A percentile compares a stretch with the other conserved stretches of the same genome.
phyloP scores from a whole-genome alignment of 345 rosid genomes.

The Passiflora organensis region DNA sequence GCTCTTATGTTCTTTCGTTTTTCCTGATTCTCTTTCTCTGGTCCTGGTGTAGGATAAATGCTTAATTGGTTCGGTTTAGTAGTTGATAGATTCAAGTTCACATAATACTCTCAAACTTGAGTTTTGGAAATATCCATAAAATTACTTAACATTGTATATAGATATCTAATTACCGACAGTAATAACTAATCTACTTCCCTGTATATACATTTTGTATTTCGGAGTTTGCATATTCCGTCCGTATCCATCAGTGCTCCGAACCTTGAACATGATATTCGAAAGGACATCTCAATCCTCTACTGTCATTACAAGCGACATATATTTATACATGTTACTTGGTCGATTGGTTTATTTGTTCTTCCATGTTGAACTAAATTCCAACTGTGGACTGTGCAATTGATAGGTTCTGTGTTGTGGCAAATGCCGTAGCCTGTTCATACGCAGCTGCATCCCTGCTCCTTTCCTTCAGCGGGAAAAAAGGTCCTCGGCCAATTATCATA shows the following conservation, averaged over 20 bases:
- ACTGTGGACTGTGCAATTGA: background rate
- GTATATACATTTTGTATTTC: background rate
- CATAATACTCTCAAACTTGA: background rate
- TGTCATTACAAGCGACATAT: too few species aligned
- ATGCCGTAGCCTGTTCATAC: constrained; percentile 53
- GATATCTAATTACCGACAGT: background rate
- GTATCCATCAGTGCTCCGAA: too few species aligned
- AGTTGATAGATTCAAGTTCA: too few species aligned
- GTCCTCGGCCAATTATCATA: constrained; percentile 13
- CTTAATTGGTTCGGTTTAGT: background rate
- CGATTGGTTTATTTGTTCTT: background rate
- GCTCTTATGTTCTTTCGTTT: background rate
- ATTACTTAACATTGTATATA: background rate
- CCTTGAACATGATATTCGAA: background rate
- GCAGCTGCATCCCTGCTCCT: constrained; percentile 41
- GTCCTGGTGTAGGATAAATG: background rate
- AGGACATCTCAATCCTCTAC: too few species aligned
- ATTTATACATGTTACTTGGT: too few species aligned
- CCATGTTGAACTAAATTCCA: background rate
- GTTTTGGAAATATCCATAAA: background rate
- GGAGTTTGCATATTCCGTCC: background rate
- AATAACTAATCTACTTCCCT: background rate
- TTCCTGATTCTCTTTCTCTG: background rate
- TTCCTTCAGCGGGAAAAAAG: constrained; percentile 25
- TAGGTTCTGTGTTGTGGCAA: constrained; percentile 52